phyloP scores from a whole-genome alignment of 805 yeast genomes.

The Saccharomycopsis sp. region DNA sequence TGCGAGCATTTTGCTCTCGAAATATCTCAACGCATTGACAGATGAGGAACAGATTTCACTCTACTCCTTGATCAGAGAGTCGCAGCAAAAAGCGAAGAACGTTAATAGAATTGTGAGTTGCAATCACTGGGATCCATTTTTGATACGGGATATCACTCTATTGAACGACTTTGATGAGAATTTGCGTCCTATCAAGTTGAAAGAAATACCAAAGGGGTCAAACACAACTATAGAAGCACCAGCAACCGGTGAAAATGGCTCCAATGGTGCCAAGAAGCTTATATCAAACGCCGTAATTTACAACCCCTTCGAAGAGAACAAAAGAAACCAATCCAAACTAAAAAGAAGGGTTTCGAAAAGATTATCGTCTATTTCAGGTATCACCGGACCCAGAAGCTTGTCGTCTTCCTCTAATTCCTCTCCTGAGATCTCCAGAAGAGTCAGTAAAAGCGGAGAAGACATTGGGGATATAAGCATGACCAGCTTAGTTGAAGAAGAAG shows the following conservation, averaged over 20 bases:
- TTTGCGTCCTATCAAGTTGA: slow-evolving; percentile 15
- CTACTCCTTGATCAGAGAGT: slow-evolving; percentile 28
- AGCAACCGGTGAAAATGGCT: not conserved
- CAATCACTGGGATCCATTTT: slow-evolving; percentile 65
- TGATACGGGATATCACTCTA: slow-evolving; percentile 45
- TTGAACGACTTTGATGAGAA: slow-evolving; percentile 23
- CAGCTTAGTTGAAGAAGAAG: slow-evolving; percentile 16
- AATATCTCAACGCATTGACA: slow-evolving; percentile 45
- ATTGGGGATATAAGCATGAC: slow-evolving; percentile 5
- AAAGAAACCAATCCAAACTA: slow-evolving; percentile 13
- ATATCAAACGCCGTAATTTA: slow-evolving; percentile 12
- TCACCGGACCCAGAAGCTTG: too few relatives aligned
- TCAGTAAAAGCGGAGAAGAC: slow-evolving; percentile 11
- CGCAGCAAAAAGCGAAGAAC: slow-evolving; percentile 24
- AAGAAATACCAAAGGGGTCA: slow-evolving; percentile 16
- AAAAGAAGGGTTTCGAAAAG: slow-evolving; percentile 14
- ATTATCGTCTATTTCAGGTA: slow-evolving; percentile 2
- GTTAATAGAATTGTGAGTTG: slow-evolving; percentile 24
- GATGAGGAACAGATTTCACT: slow-evolving; percentile 47
- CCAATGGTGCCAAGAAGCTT: not conserved
- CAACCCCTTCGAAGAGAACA: slow-evolving; percentile 20
- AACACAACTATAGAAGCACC: slow-evolving; percentile 15
- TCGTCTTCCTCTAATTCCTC: too few relatives aligned
- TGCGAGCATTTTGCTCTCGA: slow-evolving; percentile 45
- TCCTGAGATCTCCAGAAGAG: too few relatives aligned